phyloP scores from a whole-genome alignment of 108 stramenopile species.

The Nitzschia sp. region DNA sequence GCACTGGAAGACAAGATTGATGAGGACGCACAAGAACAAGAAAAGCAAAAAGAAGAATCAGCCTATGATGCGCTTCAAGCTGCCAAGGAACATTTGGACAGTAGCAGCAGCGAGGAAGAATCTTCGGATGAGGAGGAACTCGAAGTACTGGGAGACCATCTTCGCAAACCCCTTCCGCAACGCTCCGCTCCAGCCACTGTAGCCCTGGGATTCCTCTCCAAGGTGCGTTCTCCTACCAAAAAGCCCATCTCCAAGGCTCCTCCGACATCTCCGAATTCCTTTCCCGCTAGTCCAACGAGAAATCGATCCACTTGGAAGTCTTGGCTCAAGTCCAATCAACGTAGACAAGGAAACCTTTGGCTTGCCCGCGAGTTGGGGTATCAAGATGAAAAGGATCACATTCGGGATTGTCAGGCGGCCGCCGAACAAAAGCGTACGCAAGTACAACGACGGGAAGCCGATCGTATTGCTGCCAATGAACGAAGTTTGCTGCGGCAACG shows the following conservation, averaged over 20 bases:
- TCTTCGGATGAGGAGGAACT: conserved; percentile 36
- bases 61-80: conserved; percentile 48
- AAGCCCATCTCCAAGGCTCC: neutral
- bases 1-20: conserved; percentile 16
- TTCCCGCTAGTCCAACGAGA: conserved; percentile 20
- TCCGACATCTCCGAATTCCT: neutral
- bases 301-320: conserved; percentile 48
- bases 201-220: conserved; percentile 24
- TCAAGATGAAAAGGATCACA: conserved; percentile 76
- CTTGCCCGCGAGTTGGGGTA: conserved; percentile 87
- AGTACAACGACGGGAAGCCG: conserved; percentile 52
- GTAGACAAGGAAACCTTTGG: conserved; percentile 75
- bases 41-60: conserved; percentile 2
- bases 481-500: conserved; percentile 42
- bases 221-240: conserved; percentile 11
- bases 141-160: conserved; percentile 22
- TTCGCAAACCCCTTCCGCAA: conserved; percentile 25
- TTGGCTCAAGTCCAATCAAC: conserved; percentile 53
- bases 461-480: conserved; percentile 47
- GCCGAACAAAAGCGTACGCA: conserved; percentile 66
- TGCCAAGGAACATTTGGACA: conserved; percentile 6
- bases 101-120: conserved; percentile 12
- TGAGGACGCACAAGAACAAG: conserved; percentile 21
- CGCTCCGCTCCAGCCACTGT: conserved; percentile 19
- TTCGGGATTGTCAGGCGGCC: conserved; percentile 65